phyloP scores from a whole-genome alignment of 768 basidiomycete genomes.

The Trametes cubensis region DNA sequence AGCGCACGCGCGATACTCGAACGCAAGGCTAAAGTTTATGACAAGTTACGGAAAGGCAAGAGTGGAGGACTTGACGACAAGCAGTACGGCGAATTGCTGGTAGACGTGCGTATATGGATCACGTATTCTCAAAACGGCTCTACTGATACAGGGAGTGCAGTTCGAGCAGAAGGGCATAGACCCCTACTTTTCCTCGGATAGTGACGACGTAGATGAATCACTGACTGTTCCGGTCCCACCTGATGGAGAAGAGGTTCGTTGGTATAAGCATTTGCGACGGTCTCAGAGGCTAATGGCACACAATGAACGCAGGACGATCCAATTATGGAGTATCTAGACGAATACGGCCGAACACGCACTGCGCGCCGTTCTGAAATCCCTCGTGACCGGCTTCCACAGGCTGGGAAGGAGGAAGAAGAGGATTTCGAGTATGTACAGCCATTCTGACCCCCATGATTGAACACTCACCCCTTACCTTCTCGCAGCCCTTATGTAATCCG shows the following conservation, averaged over 20 bases:
- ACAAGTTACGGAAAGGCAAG: conserved; percentile 76
- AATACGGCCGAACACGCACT: conserved; percentile 78
- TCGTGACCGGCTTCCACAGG: conserved; percentile 54
- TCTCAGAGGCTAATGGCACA: background rate
- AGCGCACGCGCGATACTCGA: conserved; percentile 71
- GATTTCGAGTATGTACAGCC: conserved; percentile 52
- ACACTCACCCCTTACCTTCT: conserved; percentile 4
- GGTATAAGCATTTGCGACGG: background rate
- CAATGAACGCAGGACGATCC: conserved; percentile 62
- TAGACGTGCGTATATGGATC: conserved; percentile 62
- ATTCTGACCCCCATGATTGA: conserved; percentile 24
- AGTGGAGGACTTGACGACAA: conserved; percentile 75
- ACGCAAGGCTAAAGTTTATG: conserved; percentile 79
- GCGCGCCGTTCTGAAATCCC: conserved; percentile 77
- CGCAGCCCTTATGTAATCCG: conserved; percentile 31
- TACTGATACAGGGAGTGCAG: conserved; percentile 39
- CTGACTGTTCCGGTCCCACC: conserved; percentile 55
- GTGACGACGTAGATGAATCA: conserved; percentile 82
- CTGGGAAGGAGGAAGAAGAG: conserved; percentile 53
- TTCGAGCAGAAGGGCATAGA: conserved; percentile 65
- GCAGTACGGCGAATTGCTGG: conserved; percentile 71
- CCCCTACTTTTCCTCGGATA: conserved; percentile 60
- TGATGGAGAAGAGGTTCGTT: conserved; percentile 44
- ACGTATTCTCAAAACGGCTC: background rate
- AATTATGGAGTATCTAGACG: conserved; percentile 83